Evolutionary conservation across 2,329 filamentous ascomycete species (phyloP).

Genomic region (Shiraia sp.): DNA sequence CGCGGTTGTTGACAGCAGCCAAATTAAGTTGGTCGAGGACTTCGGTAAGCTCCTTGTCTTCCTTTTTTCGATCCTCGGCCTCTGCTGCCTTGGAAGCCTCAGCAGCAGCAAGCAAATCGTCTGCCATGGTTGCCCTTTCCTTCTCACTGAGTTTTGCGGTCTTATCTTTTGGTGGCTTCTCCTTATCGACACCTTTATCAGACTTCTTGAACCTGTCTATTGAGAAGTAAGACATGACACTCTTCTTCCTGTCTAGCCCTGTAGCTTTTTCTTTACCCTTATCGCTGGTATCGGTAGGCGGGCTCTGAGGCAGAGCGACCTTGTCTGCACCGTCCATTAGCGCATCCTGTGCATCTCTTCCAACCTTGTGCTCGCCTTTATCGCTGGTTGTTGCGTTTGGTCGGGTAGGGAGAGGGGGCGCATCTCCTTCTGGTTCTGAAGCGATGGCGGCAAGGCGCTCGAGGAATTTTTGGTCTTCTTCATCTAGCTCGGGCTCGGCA

Average conservation of each 20-base stretch:
- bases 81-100: slow-evolving; percentile 37
- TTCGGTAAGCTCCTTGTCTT: slow-evolving; percentile 73
- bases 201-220: slow-evolving; percentile 33
- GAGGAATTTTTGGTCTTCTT: slow-evolving; percentile 65
- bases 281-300: slow-evolving; percentile 40
- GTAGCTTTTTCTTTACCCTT: slow-evolving; percentile 36
- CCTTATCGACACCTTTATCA: slow-evolving; percentile 40
- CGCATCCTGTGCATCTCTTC: slow-evolving; percentile 52
- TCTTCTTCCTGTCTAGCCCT: slow-evolving; percentile 44
- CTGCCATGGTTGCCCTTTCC: slow-evolving; percentile 40
- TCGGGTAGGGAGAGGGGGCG: slow-evolving; percentile 48
- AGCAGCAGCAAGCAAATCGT: slow-evolving; percentile 39
- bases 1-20: slow-evolving; percentile 80
- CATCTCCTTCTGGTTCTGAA: slow-evolving; percentile 43
- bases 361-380: slow-evolving; percentile 38
- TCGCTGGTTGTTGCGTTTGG: slow-evolving; percentile 39
- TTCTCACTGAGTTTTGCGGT: slow-evolving; percentile 40
- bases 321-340: slow-evolving; percentile 53
- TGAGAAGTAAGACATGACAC: slow-evolving; percentile 40
- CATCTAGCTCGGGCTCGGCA: slow-evolving; percentile 55
- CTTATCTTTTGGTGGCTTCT: slow-evolving; percentile 22
- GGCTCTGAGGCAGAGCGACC: slow-evolving; percentile 56
- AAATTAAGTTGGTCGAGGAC: slow-evolving; percentile 86
- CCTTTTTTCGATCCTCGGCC: slow-evolving; percentile 52
- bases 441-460: slow-evolving; percentile 54